phyloP scores from a whole-genome alignment of 805 yeast species.

The Diddensiella transvaalensis region DNA sequence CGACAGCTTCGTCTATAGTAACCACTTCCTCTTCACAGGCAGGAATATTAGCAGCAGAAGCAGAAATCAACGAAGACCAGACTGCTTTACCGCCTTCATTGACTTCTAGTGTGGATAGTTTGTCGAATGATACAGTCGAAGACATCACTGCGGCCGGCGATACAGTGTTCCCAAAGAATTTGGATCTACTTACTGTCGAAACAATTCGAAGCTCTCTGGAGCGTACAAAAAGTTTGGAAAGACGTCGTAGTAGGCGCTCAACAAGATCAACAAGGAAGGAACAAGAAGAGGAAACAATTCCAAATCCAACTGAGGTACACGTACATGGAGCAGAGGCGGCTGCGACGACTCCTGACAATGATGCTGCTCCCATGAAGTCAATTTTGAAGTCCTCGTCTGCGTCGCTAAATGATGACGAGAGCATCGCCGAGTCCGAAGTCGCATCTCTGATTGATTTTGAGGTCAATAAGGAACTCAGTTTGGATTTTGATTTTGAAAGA shows the following conservation, averaged over 20 bases:
- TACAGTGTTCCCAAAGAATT: conserved; percentile 34
- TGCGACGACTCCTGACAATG: conserved; percentile 3
- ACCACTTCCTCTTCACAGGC: not conserved
- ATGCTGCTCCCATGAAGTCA: conserved; percentile 12
- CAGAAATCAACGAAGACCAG: not conserved
- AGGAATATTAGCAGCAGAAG: not conserved
- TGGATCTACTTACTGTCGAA: conserved; percentile 32
- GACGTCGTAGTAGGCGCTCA: conserved; percentile 30
- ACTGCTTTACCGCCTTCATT: conserved; percentile 13
- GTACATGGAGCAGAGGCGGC: conserved; percentile 13
- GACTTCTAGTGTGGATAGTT: conserved; percentile 15
- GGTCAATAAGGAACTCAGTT: conserved; percentile 1
- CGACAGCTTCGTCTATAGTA: no score
- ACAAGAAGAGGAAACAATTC: conserved; percentile 23
- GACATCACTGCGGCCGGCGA: conserved; percentile 28
- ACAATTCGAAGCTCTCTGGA: conserved; percentile 34
- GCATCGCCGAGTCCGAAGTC: conserved; percentile 1
- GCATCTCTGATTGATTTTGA: conserved; percentile 2
- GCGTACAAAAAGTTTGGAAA: conserved; percentile 33
- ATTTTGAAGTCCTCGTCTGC: conserved; percentile 20
- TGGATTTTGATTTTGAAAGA: conserved; percentile 15
- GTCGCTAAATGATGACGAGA: not conserved
- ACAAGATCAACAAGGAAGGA: conserved; percentile 15
- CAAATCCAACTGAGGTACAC: conserved; percentile 31
- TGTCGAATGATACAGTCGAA: conserved; percentile 12